Evolutionary conservation across 108 stramenopile species (phyloP), one percentile per base, ranked within the genome.

Genomic region (Cyclotella baltica): DNA sequence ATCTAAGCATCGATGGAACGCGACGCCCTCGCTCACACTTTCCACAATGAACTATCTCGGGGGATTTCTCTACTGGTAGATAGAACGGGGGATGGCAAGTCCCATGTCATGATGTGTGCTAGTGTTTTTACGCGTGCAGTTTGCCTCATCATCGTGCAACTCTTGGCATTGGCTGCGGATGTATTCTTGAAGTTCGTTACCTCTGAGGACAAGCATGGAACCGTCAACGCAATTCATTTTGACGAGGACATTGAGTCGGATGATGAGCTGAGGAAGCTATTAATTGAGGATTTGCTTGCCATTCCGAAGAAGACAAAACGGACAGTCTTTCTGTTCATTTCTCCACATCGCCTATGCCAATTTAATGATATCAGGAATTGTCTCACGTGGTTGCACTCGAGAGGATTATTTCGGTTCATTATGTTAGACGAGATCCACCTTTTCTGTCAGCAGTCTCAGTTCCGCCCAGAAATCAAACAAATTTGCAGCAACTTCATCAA

Each of bases 361-460:
- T 20, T n/a, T n/a, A 10, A 20, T 10, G 51, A 52, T 19, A 4
- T 52, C 11, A 10, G n/a, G 4, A 4, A 4, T 20, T 10, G 18
- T 4, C 51, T 52, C n/a, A 10, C n/a, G 18, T 10, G 18, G 4
- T 20, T 10, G 4, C 51, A 52, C n/a, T n/a, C 51, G 19, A 13
- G 4, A 4, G 19, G 19, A n/a, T 13, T n/a, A 4, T 4, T 52
- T n/a, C 19, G 51, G 4, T n/a, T n/a, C 51, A 20, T 52, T n/a
- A 52, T 52, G 51, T 4, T 52, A 4, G 51, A 52, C 51, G 19
- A 52, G 51, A n/a, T 52, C n/a, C 51, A 52, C n/a, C 51, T 52
- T 13, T n/a, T 52, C n/a, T 52, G 51, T n/a, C 51, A 52, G 51
- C 51, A 52, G n/a, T n/a, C n/a, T n/a, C n/a, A n/a, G n/a, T n/a